Base-by-base conservation (phyloP, 192 early-diverging fungal genomes). In the Podila minutissima region DNA sequence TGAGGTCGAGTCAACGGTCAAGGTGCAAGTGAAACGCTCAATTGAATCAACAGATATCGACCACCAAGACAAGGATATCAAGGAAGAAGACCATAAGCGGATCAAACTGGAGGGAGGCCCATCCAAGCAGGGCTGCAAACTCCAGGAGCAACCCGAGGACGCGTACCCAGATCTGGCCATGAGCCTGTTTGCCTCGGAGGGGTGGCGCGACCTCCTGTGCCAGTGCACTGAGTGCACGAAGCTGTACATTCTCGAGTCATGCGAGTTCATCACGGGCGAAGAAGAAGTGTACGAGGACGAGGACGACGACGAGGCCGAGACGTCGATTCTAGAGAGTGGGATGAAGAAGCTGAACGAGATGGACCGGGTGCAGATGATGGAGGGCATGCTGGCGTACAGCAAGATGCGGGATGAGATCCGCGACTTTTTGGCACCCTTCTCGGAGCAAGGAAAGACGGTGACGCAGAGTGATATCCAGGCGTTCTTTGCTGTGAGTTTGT, bases 241-340 rank as follows among this genome's bases (percentile, higher is more conserved):
- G 20, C 49, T 84, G 51, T 89, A 91, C 60, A 82, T 81, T 17
- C 58, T 82, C 46, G 66, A 88, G 48, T 59, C 76, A 2, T 78
- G 93, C 9, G 58, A 69, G n/a, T 93, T 87, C 48, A 71, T 94
- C 22, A 24, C 92, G 29, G 74, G 83, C 22, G 89, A 88, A 24
- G 94, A 97, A 60, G 86, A 86, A 2, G 83, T 92, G 2, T 90
- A 89, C 66, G 93, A 94, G 69, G 94, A 94, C 24, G 93, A 94
- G 59, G 88, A 91, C n/a, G 95, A 98, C 74, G 89, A 92, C 20
- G 86, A 88, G 28, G 85, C 83, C 28, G 85, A 83, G 53, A 89
- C 85, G 64, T 95, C 95, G 0, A 75, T 94, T 5, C 89, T 94
- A 58, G 95, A 96, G 32, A 83, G 88, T 28, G 95, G 92, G 20